Evolutionary conservation across 1,284 basidiomycete genomes (phyloP).

Genomic region (Malassezia yamatoensis): DNA sequence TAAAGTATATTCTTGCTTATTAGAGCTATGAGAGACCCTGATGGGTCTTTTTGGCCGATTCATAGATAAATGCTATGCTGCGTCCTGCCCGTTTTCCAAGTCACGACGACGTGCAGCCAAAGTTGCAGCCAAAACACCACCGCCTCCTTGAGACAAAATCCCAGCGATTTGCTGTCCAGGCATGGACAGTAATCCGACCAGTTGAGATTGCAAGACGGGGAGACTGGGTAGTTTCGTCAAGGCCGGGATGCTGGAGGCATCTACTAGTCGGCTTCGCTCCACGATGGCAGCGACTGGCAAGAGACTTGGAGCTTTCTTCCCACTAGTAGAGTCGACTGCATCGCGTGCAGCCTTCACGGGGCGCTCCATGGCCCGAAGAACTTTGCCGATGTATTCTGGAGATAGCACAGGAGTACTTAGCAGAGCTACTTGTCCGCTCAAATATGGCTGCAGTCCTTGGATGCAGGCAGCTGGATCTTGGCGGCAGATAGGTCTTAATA

Average conservation of each 20-base stretch:
- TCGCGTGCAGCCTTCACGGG: constrained; percentile 1
- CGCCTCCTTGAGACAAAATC: constrained; percentile 32
- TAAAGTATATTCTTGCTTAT: neutral
- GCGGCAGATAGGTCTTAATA: constrained; percentile 14
- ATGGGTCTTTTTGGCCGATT: neutral
- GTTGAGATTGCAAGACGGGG: constrained; percentile 29
- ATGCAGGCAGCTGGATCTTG: neutral
- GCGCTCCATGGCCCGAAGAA: constrained; percentile 16
- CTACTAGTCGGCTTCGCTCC: constrained; percentile 6
- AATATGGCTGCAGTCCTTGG: constrained; percentile 2
- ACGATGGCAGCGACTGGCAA: constrained; percentile 6
- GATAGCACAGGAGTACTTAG: constrained; percentile 12
- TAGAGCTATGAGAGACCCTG: neutral
- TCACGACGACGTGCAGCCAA: constrained; percentile 35
- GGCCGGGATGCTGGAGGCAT: constrained; percentile 8
- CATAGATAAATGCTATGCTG: neutral
- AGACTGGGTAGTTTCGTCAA: constrained; percentile 16
- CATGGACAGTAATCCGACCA: constrained; percentile 37
- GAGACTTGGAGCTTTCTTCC: constrained; percentile 10
- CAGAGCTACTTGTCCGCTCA: constrained; percentile 9
- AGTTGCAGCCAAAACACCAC: constrained; percentile 30
- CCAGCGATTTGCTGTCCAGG: constrained; percentile 34
- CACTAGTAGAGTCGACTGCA: constrained; percentile 5
- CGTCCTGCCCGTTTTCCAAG: constrained; percentile 21
- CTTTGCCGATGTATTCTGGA: constrained; percentile 16